These are phyloP conservation scores for Harringtonia lauricola DNA, from an alignment of 2,329 filamentous ascomycete genomes.

Conservation along the genomic window DNA sequence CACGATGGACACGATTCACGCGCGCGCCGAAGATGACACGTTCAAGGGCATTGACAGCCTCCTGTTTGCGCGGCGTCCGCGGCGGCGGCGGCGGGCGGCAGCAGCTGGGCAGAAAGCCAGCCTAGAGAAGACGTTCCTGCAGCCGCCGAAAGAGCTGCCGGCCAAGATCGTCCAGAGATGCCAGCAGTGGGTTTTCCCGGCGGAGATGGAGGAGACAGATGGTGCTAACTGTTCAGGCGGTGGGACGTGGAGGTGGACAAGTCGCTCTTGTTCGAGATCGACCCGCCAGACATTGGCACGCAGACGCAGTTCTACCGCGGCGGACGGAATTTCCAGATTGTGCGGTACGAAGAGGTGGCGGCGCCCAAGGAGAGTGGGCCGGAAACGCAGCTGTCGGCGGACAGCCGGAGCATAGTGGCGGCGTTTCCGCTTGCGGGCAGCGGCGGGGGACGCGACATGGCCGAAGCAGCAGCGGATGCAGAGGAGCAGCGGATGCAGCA, in stretches of 20 bases:
- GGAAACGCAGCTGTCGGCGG: neutral
- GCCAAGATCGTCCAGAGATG: constrained; percentile 78
- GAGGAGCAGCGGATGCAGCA: constrained; percentile 40
- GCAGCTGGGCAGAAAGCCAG: constrained; percentile 51
- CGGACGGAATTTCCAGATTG: constrained; percentile 84
- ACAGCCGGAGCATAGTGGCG: constrained; percentile 44
- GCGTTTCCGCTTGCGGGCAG: constrained; percentile 93
- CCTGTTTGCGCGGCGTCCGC: constrained; percentile 7
- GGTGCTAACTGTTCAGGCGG: no score
- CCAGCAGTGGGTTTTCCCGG: constrained; percentile 69
- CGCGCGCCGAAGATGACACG: neutral
- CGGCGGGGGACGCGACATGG: constrained; percentile 77
- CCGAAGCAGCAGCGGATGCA: constrained; percentile 73
- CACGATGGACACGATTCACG: constrained; percentile 5
- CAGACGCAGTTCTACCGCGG: constrained; percentile 86
- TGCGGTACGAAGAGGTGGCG: constrained; percentile 88
- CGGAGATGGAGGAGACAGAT: no score
- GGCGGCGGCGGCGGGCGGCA: neutral
- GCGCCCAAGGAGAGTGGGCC: constrained; percentile 63
- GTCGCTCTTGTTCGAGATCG: constrained; percentile 74
- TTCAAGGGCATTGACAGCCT: constrained; percentile 8
- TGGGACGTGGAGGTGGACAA: constrained; percentile 80
- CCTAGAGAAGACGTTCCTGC: constrained; percentile 68
- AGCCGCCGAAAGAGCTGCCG: constrained; percentile 69
- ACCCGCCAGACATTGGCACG: constrained; percentile 87